Base-by-base conservation (phyloP, 2,329 filamentous ascomycete species). In the Cladosporium sp. region DNA sequence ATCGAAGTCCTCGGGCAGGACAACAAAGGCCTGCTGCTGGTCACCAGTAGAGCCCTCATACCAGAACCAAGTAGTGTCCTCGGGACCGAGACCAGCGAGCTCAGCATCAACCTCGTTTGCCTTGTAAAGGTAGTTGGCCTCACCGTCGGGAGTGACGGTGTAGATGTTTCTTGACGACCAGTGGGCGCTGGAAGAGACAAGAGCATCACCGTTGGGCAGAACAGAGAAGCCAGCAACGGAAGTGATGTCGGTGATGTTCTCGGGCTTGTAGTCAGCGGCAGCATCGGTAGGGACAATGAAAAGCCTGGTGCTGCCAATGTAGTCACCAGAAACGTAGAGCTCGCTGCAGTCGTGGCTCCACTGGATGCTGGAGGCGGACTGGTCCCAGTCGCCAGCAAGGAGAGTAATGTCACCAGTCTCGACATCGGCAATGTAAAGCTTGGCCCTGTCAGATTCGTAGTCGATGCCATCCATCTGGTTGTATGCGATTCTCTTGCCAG, bases 1-100 rank as follows among this genome's bases (percentile, higher is more conserved):
- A 51, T 74, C 68, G 54, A 71, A 75, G 65, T 68, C 68, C 58
- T 71, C 74, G 0, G 74, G 74, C 36, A 68, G 65, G 32, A 74
- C 66, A 36, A 73, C 64, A 38, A 70, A 66, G 8, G 69, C 70
- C 64, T 72, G 68, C 32, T 73, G 71, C 15, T 65, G 59, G 66
- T 73, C 71, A 30, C 71, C 71, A 11, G 71, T 65, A n/a, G 69
- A 71, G 41, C 71, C 71, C 28, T 70, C 69, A 61, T 73, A 73
- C 70, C 70, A 73, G 36, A 70, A 59, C 41, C 55, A 72, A 36
- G 60, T 64, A 0, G 69, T 34, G 30, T 72, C 69, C 34, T 70
- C 67, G 2, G 69, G 69, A 10, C 69, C 68, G 14, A 73, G 68
- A 11, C 71, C 71, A 2, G 68, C 67, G 8, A 73, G 67, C n/a